Conservation (phyloP, 768 basidiomycete species). For the Lactifluus piperatus region DNA sequence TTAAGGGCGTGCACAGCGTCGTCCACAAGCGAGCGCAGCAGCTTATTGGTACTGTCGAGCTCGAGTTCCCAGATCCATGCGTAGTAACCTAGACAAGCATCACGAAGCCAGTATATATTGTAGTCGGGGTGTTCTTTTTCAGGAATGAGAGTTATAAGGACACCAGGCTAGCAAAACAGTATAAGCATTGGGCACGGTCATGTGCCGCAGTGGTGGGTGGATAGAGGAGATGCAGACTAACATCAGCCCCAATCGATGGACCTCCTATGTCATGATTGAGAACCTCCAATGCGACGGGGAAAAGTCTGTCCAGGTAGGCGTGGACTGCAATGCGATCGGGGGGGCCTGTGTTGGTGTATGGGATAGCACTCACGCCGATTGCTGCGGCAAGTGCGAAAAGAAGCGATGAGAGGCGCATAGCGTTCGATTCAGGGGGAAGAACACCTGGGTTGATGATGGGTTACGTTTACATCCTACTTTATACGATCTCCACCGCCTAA, state of each 20-base stretch:
- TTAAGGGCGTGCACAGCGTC: background rate
- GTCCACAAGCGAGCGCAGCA: conserved; percentile 6
- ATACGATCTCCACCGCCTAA: background rate
- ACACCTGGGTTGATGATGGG: background rate
- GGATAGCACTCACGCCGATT: background rate
- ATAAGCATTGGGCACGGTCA: background rate
- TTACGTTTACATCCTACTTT: background rate
- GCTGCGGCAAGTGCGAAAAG: background rate
- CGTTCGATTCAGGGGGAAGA: background rate
- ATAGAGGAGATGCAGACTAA: background rate
- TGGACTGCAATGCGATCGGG: background rate
- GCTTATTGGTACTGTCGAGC: background rate
- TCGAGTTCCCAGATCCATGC: conserved; percentile 5
- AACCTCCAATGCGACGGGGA: conserved; percentile 2
- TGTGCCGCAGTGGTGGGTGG: no score
- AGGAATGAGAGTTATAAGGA: background rate
- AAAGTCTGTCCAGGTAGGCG: background rate
- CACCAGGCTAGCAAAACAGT: conserved; percentile 4
- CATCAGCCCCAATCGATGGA: conserved; percentile 2
- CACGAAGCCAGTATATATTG: conserved; percentile 9
- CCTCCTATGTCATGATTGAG: background rate
- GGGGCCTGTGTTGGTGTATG: background rate
- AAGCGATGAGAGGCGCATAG: background rate
- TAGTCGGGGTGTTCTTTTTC: conserved; percentile 1
- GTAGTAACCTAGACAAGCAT: conserved; percentile 1